Base-by-base conservation (phyloP, 352 stramenopile genomes). In the Nothophytophthora sp. region DNA sequence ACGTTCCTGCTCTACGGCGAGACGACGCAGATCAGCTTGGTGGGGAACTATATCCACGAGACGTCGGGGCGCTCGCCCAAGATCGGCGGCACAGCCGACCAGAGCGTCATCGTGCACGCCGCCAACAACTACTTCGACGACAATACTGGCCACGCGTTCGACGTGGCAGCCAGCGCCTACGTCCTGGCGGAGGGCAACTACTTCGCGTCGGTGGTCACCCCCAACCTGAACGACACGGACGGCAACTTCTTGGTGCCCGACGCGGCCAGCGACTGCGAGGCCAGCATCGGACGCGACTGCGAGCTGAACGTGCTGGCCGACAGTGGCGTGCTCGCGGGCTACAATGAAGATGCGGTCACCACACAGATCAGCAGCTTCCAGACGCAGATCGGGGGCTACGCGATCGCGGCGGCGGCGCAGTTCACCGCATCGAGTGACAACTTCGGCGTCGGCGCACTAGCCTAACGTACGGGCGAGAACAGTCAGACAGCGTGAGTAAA, bases 61-160 rank as follows among this genome's bases (percentile, higher is more conserved):
- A 60, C 52, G n/a, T 73, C 63, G 12, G 63, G 63, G 11, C 63
- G 63, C 15, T 51, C 49, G 10, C 63, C 63, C 12, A 73, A 73
- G 50, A 39, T 67, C 7, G 34, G 32, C 3, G 54, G 56, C 32
- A 49, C 43, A 12, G 18, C 35, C 47, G 10, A 56, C 36, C 46
- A 60, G 20, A 50, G 47, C 25, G 47, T 50, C 3, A 20, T 65
- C 18, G 25, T 55, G n/a, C 51, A 61, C 38, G 36, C 36, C 1
- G 46, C 25, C 25, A 50, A 55, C 47, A 53, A 62, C 45, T 54
- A 62, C 53, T 46, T 35, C n/a, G 2, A n/a, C 12, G 15, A n/a
- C n/a, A n/a, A n/a, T n/a, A n/a, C n/a, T n/a, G n/a, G n/a, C n/a
- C n/a, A n/a, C n/a, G n/a, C n/a, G 13, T 50, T 57, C 18, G 50